These are phyloP conservation scores for Fusarium armeniacum DNA, from an alignment of 2,329 filamentous ascomycete genomes.

Conservation along the genomic window DNA sequence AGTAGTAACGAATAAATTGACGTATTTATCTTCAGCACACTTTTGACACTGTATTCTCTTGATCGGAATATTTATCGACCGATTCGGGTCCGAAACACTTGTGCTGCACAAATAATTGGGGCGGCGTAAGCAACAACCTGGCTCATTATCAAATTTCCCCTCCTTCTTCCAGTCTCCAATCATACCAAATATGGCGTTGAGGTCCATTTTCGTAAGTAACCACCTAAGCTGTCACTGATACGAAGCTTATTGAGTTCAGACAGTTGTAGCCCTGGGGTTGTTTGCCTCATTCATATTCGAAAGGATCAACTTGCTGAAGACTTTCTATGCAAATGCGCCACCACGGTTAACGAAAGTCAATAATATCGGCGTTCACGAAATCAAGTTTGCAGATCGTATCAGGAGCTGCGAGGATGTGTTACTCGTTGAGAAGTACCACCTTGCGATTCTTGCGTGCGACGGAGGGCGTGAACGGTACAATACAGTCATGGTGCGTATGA, in stretches of 20 bases:
- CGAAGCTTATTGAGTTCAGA: constrained; percentile 3
- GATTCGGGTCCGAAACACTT: neutral
- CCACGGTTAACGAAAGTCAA: constrained; percentile 49
- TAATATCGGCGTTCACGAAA: constrained; percentile 44
- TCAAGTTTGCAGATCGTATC: constrained; percentile 57
- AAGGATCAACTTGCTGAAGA: constrained; percentile 31
- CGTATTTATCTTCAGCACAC: neutral
- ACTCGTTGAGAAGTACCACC: constrained; percentile 53
- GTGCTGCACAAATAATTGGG: neutral
- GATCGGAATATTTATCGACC: neutral
- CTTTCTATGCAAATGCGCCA: constrained; percentile 52
- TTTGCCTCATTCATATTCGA: constrained; percentile 32
- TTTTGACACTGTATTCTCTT: neutral
- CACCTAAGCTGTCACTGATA: rapidly evolving
- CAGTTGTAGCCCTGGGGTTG: constrained; percentile 23
- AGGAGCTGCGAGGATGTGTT: constrained; percentile 59
- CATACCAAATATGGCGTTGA: constrained; percentile 18
- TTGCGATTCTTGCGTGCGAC: constrained; percentile 58
- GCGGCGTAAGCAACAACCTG: neutral
- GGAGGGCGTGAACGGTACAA: constrained; percentile 58
- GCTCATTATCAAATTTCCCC: neutral
- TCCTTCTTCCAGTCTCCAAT: neutral
- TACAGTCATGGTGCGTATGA: constrained; percentile 56
- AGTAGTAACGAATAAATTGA: constrained; percentile 20
- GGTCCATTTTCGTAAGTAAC: constrained; percentile 17